Percentiles rank a stretch among this genome's conserved stretches.
Evolutionary conservation across 495 filamentous ascomycete species (phyloP).

Genomic region (Podospora appendiculata): DNA sequence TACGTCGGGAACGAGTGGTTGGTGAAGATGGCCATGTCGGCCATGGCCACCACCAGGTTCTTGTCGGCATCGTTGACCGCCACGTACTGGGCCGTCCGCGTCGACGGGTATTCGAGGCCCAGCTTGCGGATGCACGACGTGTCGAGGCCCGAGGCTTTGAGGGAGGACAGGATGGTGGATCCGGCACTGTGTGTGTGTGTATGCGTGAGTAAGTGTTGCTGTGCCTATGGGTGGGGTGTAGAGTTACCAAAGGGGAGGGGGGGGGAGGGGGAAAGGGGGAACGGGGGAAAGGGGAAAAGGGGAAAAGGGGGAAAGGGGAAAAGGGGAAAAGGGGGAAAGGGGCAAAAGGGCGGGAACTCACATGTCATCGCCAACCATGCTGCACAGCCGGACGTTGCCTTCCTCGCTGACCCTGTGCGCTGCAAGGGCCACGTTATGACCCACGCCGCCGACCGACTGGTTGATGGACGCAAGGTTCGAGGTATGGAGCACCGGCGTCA

Average conservation of each 20-base stretch:
- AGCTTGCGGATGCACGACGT: constrained; percentile 54
- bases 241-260: too few species aligned
- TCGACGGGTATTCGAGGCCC: constrained; percentile 34
- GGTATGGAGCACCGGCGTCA: constrained; percentile 57
- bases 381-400: constrained; percentile 56
- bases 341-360: constrained; percentile 14
- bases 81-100: constrained; percentile 81
- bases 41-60: constrained; percentile 79
- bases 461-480: constrained; percentile 78
- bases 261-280: not conserved
- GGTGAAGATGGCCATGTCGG: constrained; percentile 86
- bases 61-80: constrained; percentile 79
- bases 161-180: constrained; percentile 52
- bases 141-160: constrained; percentile 56
- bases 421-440: constrained; percentile 83
- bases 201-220: not conserved
- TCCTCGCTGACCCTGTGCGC: constrained; percentile 45
- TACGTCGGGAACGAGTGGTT: constrained; percentile 35
- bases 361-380: constrained; percentile 67
- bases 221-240: too few species aligned
- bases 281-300: too few species aligned
- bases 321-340: not conserved
- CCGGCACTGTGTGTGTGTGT: constrained; percentile 44
- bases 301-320: not conserved
- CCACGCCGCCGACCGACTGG: constrained; percentile 87